phyloP scores from a whole-genome alignment of 1,284 basidiomycete species.

The Phylloboletellus chloephorus region DNA sequence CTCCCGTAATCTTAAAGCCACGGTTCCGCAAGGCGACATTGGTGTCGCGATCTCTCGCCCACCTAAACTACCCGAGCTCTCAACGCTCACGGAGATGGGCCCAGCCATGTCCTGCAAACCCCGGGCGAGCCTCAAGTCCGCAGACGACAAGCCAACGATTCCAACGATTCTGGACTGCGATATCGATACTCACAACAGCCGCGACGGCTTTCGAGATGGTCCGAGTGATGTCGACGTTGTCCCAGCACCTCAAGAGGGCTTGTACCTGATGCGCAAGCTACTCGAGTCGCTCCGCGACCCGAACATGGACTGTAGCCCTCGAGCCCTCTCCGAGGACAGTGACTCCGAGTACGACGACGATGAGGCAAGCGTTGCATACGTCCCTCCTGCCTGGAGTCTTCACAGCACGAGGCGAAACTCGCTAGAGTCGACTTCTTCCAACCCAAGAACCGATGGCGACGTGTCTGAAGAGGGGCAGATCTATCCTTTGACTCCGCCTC shows the following conservation, averaged over 20 bases:
- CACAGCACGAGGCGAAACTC: background rate
- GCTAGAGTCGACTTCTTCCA: conserved; percentile 1
- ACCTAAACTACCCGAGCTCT: conserved; percentile 1
- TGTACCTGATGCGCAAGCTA: conserved; percentile 15
- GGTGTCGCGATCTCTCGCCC: conserved; percentile 2
- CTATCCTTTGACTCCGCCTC: conserved; percentile 17
- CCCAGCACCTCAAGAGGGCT: background rate
- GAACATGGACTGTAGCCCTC: conserved; percentile 9
- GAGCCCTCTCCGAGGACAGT: conserved; percentile 10
- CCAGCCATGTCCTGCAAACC: background rate
- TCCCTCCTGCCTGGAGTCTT: background rate
- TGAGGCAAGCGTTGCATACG: background rate
- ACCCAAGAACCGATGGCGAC: background rate
- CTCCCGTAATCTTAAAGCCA: conserved; percentile 3
- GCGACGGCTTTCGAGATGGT: background rate
- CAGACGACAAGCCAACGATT: background rate
- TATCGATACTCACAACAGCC: background rate
- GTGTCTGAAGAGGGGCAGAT: conserved; percentile 6
- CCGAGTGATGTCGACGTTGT: background rate
- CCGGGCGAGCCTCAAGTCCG: background rate
- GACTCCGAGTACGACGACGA: conserved; percentile 1
- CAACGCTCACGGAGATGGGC: background rate
- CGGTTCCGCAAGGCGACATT: background rate
- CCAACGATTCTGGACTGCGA: background rate
- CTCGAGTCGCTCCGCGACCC: conserved; percentile 19